Evolutionary conservation across 495 filamentous ascomycete genomes (phyloP).

Genomic region (Hyaloscypha hepaticicola): DNA sequence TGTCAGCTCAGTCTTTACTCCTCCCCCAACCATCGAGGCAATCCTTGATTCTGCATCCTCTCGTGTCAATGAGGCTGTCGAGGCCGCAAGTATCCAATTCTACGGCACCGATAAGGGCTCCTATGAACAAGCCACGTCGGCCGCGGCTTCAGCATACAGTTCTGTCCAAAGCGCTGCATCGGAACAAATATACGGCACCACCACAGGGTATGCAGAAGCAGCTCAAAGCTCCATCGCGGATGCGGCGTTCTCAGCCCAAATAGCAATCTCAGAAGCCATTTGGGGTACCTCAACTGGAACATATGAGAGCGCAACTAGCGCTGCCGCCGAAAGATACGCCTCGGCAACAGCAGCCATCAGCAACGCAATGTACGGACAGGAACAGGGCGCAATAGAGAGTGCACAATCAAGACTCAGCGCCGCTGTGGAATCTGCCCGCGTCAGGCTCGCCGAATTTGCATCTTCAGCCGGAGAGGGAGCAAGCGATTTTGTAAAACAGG

Average conservation of each 20-base stretch:
- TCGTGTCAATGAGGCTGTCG: slow-evolving; percentile 57
- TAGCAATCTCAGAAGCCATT: slow-evolving; percentile 52
- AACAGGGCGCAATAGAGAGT: slow-evolving; percentile 35
- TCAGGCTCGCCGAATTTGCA: slow-evolving; percentile 29
- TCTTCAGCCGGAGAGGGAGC: slow-evolving; percentile 27
- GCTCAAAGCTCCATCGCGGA: slow-evolving; percentile 44
- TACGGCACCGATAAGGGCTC: slow-evolving; percentile 59
- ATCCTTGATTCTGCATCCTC: slow-evolving; percentile 56
- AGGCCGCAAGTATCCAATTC: slow-evolving; percentile 57
- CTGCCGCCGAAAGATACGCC: slow-evolving; percentile 42
- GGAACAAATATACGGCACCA: slow-evolving; percentile 54
- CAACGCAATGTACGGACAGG: slow-evolving; percentile 22
- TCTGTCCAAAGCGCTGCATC: slow-evolving; percentile 49
- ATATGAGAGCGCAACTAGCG: slow-evolving; percentile 38
- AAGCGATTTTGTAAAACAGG: slow-evolving; percentile 20
- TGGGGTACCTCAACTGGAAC: slow-evolving; percentile 46
- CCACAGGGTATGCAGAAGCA: slow-evolving; percentile 54
- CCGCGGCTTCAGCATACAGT: slow-evolving; percentile 43
- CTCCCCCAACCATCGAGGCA: slow-evolving; percentile 56
- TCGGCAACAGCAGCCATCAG: slow-evolving; percentile 34
- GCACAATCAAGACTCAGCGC: slow-evolving; percentile 28
- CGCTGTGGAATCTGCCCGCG: slow-evolving; percentile 29
- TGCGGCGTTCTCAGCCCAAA: slow-evolving; percentile 49
- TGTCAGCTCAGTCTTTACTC: slow-evolving; percentile 51
- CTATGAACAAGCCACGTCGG: slow-evolving; percentile 51